Evolutionary conservation across 768 basidiomycete genomes (phyloP), one percentile per base, ranked within the genome.

Genomic region (Galerina sulciceps): DNA sequence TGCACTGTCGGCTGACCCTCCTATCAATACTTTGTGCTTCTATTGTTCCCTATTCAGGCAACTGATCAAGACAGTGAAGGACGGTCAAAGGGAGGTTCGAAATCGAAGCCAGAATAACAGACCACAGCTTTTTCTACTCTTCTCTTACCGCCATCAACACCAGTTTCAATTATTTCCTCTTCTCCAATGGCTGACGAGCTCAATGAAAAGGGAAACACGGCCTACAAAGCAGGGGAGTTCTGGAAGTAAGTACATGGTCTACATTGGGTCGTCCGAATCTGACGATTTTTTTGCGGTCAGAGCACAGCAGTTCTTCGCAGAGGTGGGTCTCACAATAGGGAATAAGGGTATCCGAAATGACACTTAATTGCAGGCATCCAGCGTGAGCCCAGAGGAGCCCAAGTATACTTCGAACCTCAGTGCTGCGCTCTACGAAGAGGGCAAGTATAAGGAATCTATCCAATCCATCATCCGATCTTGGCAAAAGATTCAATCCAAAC

Each of bases 341-440:
- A 15, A 23, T 1, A 2, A 11, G 13, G 14, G 17, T 5, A 5
- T 5, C 2, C 36, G 34, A 2, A 23, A 14, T 10, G 40, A 54
- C 31, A 31, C 36, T 11, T 20, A 6, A n/a, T 23, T 35, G 13
- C 20, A 56, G 55, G 55, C 55, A 22, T 37, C 55, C 13, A 23
- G n/a, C 4, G n/a, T 48, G 4, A 14, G 34, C 14, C 18, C 45
- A 5, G 37, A 38, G 5, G 57, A 60, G 35, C 58, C 58, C 13
- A 60, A 55, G 34, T 60, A 48, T 36, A 8, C 20, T 5, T 60
- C 46, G 9, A 60, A 60, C 31, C 37, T 35, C 14, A 62, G 57
- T 23, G 57, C 57, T 4, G 56, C 45, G 15, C 36, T 53, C 10
- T 57, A 57, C 17, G 57, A 62, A 44, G 51, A 45, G 6, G 52